Percentiles rank a stretch among this genome's conserved stretches.
These are phyloP conservation scores for Clavispora phyllophila DNA, from an alignment of 805 yeast species.

Conservation along the genomic window DNA sequence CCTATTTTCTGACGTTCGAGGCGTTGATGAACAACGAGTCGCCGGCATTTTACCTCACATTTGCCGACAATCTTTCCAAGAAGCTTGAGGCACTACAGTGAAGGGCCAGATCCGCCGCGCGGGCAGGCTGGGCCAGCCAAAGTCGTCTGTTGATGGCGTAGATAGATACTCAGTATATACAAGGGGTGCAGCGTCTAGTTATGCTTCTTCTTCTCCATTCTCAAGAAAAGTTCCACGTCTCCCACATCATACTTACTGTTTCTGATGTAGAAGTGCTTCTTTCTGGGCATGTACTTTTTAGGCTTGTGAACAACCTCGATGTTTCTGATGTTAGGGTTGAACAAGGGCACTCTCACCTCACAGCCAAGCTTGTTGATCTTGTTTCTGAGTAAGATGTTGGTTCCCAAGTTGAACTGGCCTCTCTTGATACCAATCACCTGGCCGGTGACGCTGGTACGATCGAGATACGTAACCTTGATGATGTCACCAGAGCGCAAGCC, in stretches of 20 bases:
- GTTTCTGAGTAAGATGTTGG: slow-evolving; percentile 78
- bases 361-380: slow-evolving; percentile 80
- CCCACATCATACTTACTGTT: slow-evolving; percentile 63
- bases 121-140: not conserved
- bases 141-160: not conserved
- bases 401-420: slow-evolving; percentile 52
- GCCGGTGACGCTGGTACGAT: slow-evolving; percentile 69
- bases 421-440: slow-evolving; percentile 74
- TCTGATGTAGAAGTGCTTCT: slow-evolving; percentile 88
- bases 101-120: not conserved
- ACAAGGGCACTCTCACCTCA: slow-evolving; percentile 76
- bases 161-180: slow-evolving; percentile 1
- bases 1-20: slow-evolving; percentile 13
- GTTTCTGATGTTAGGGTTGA: slow-evolving; percentile 70
- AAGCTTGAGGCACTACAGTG: slow-evolving; percentile 4
- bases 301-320: slow-evolving; percentile 79
- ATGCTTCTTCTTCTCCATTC: slow-evolving; percentile 11
- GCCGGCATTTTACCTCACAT: slow-evolving; percentile 10
- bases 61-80: slow-evolving; percentile 9
- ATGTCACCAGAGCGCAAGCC: slow-evolving; percentile 77
- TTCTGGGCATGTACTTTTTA: slow-evolving; percentile 62
- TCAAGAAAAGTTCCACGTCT: slow-evolving; percentile 48
- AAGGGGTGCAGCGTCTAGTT: not conserved
- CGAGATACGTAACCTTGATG: slow-evolving; percentile 65
- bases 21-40: slow-evolving; percentile 11